Evolutionary conservation across 257 asterid genomes (phyloP), one percentile per base, ranked within the genome.

Genomic region (Avicennia marina): DNA sequence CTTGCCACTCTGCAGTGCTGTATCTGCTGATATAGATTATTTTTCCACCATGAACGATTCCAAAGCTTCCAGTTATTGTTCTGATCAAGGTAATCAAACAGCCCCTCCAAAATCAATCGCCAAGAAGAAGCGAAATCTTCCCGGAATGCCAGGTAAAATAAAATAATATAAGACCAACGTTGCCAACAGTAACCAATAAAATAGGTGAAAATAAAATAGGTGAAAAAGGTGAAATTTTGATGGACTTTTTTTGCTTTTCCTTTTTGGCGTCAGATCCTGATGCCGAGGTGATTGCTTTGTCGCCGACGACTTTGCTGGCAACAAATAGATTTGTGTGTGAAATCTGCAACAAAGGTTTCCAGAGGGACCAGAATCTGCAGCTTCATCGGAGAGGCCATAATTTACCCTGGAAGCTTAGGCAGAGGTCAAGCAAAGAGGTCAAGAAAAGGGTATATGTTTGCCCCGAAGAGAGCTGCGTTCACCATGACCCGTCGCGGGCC

Each of bases 311-410:
- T n/a, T n/a, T n/a, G n/a, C n/a, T n/a, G n/a, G n/a, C n/a, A n/a
- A n/a, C n/a, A n/a, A n/a, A n/a, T n/a, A n/a, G n/a, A n/a, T n/a
- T n/a, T n/a, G n/a, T n/a, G n/a, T n/a, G n/a, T n/a, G n/a, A n/a
- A n/a, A n/a, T n/a, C n/a, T n/a, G n/a, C n/a, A n/a, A n/a, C n/a
- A n/a, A n/a, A n/a, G n/a, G n/a, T n/a, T n/a, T n/a, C n/a, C n/a
- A n/a, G 41, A 72, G 91, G 41, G 91, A 83, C 76, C 91, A 83
- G 76, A 83, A 83, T 72, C 72, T 82, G 60, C 90, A 82, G 78
- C 87, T 82, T 27, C 90, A 82, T 54, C 65, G 90, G 56, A 77
- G 90, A 22, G 90, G 90, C 1, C 90, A 82, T 55, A 82, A 82
- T 65, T 60, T 82, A 66, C 91, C 91, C 0, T 83, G 91, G 91